Evolutionary conservation across 2,329 filamentous ascomycete species (phyloP).

Genomic region (Paracamarosporium sp.): DNA sequence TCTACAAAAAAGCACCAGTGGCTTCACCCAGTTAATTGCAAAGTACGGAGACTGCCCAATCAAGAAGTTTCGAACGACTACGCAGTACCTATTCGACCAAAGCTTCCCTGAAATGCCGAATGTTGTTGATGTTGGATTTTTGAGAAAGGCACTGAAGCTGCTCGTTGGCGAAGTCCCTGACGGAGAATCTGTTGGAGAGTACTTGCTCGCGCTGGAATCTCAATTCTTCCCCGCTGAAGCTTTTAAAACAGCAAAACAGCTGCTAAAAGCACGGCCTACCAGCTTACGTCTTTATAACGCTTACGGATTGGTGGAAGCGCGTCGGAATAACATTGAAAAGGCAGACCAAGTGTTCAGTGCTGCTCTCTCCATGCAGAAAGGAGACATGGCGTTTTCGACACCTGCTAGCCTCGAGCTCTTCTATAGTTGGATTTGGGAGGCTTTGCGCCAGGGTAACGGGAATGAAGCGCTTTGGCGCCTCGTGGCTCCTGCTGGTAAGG

Average conservation of each 20-base stretch:
- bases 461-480: constrained; percentile 42
- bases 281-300: constrained; percentile 77
- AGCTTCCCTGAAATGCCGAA: constrained; percentile 21
- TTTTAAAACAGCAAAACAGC: constrained; percentile 73
- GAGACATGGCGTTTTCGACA: constrained; percentile 60
- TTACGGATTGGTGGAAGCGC: constrained; percentile 75
- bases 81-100: constrained; percentile 32
- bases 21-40: constrained; percentile 11
- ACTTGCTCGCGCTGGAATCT: constrained; percentile 72
- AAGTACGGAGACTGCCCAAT: constrained; percentile 19
- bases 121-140: constrained; percentile 21
- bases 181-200: constrained; percentile 66
- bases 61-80: constrained; percentile 27
- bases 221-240: constrained; percentile 60
- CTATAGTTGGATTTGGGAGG: constrained; percentile 69
- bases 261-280: constrained; percentile 72
- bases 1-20: constrained; percentile 14
- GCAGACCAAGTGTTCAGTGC: constrained; percentile 71
- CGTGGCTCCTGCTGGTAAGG: constrained; percentile 32
- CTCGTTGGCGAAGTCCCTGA: constrained; percentile 54
- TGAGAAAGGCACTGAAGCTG: constrained; percentile 58
- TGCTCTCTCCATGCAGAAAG: constrained; percentile 66
- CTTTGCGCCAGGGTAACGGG: constrained; percentile 57
- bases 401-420: constrained; percentile 56
- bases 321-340: constrained; percentile 62